Conservation (phyloP, 2,329 filamentous ascomycete species). For the Aplosporella prunicola region DNA sequence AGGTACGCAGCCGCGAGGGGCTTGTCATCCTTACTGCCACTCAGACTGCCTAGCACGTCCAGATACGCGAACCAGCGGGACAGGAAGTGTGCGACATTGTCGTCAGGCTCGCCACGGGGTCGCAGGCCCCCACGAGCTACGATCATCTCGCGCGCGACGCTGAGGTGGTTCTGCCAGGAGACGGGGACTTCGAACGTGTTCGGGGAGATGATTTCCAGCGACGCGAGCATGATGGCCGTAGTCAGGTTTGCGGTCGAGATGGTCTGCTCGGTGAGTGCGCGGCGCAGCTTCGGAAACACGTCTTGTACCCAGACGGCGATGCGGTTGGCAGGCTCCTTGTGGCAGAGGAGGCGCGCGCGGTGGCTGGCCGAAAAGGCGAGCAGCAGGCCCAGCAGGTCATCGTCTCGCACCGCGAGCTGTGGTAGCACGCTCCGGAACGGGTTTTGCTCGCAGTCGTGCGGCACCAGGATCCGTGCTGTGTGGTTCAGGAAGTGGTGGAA, state of each 20-base stretch:
- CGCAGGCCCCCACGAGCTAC: conserved; percentile 51
- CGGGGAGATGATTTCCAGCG: conserved; percentile 73
- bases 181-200: conserved; percentile 72
- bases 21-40: conserved; percentile 41
- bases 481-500: conserved; percentile 71
- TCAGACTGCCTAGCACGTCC: conserved; percentile 66
- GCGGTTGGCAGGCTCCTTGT: conserved; percentile 64
- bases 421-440: conserved; percentile 53
- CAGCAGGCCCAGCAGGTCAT: conserved; percentile 65
- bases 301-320: conserved; percentile 74
- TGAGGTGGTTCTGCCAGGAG: conserved; percentile 71
- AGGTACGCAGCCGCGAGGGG: conserved; percentile 33
- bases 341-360: conserved; percentile 62
- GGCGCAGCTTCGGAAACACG: conserved; percentile 63
- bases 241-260: conserved; percentile 67
- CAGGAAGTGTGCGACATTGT: conserved; percentile 62
- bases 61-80: conserved; percentile 78
- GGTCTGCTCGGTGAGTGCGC: conserved; percentile 53
- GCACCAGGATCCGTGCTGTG: conserved; percentile 58
- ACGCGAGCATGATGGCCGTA: conserved; percentile 76
- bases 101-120: conserved; percentile 37
- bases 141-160: conserved; percentile 67
- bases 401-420: conserved; percentile 57
- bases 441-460: conserved; percentile 53
- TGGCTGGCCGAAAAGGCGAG: conserved; percentile 80